A percentile compares a stretch with the other conserved stretches of the same genome.
phyloP scores from a whole-genome alignment of 768 basidiomycete genomes.

The Ramaria sp. region DNA sequence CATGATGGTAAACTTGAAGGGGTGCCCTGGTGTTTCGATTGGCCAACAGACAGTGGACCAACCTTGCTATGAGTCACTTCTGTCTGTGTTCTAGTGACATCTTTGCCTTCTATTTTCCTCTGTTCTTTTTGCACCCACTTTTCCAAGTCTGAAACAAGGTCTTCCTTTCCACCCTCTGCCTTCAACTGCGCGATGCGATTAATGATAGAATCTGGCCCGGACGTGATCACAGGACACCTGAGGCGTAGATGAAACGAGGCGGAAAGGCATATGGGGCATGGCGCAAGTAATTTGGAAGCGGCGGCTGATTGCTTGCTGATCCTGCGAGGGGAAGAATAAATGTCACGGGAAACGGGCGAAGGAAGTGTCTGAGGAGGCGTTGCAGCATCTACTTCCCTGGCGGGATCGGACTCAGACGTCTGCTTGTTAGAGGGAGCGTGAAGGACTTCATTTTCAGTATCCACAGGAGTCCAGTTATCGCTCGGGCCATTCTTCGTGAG shows the following conservation, averaged over 20 bases:
- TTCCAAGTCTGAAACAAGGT: conserved; percentile 33
- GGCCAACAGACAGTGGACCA: background rate
- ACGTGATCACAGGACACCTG: conserved; percentile 37
- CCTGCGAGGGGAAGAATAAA: background rate
- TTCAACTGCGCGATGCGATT: conserved; percentile 36
- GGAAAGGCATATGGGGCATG: conserved; percentile 28
- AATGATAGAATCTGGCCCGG: conserved; percentile 32
- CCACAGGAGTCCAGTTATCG: background rate
- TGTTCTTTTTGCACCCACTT: conserved; percentile 15
- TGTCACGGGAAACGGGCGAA: background rate
- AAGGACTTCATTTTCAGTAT: background rate
- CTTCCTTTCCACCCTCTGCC: conserved; percentile 15
- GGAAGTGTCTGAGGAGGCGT: background rate
- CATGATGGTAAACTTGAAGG: background rate
- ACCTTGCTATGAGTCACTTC: background rate
- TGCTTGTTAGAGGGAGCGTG: background rate
- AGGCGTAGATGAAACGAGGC: conserved; percentile 37
- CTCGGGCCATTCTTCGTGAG: background rate
- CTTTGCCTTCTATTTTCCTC: background rate
- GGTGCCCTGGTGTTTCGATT: background rate
- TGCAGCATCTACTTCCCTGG: background rate
- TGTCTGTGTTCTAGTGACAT: background rate
- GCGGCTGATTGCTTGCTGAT: background rate
- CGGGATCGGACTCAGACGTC: background rate
- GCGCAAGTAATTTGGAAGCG: background rate